Conservation (phyloP, 495 filamentous ascomycete species). For the Cudoniella acicularis region DNA sequence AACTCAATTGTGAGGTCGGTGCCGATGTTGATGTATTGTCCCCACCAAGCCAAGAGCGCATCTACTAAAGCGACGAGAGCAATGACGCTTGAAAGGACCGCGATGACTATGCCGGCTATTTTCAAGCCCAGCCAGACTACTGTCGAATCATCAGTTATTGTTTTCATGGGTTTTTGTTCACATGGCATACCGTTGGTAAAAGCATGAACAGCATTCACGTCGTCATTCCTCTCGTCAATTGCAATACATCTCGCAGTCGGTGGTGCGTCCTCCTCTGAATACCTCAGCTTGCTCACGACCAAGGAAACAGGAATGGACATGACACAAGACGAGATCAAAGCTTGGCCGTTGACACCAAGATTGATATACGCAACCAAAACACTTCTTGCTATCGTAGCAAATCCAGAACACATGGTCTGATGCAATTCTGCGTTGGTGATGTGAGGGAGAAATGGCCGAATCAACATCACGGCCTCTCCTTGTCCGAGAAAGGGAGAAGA, state of each 20-base stretch:
- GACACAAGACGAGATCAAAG: conserved; percentile 77
- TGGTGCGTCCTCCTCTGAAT: conserved; percentile 78
- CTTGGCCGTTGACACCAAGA: conserved; percentile 75
- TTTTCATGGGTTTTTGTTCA: not conserved
- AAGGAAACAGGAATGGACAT: conserved; percentile 88
- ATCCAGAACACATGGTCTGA: conserved; percentile 77
- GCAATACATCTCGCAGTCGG: conserved; percentile 72
- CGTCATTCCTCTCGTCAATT: conserved; percentile 64
- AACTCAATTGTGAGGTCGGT: conserved; percentile 67
- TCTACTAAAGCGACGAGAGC: conserved; percentile 70
- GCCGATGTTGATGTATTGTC: conserved; percentile 69
- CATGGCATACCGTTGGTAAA: conserved; percentile 73
- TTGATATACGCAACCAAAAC: conserved; percentile 78
- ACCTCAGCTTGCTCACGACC: conserved; percentile 79
- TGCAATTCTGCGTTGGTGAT: conserved; percentile 81
- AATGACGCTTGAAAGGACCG: conserved; percentile 77
- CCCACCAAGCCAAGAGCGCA: conserved; percentile 84
- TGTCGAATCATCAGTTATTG: not conserved
- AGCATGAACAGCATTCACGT: conserved; percentile 76
- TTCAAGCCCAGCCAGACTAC: conserved; percentile 77
- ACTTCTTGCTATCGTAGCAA: conserved; percentile 58
- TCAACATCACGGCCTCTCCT: conserved; percentile 86
- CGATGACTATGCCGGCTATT: conserved; percentile 77
- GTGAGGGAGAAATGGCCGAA: conserved; percentile 76
- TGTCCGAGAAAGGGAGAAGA: conserved; percentile 90